Evolutionary conservation across 2,329 filamentous ascomycete species (phyloP).

Genomic region (Fusarium aywerte): DNA sequence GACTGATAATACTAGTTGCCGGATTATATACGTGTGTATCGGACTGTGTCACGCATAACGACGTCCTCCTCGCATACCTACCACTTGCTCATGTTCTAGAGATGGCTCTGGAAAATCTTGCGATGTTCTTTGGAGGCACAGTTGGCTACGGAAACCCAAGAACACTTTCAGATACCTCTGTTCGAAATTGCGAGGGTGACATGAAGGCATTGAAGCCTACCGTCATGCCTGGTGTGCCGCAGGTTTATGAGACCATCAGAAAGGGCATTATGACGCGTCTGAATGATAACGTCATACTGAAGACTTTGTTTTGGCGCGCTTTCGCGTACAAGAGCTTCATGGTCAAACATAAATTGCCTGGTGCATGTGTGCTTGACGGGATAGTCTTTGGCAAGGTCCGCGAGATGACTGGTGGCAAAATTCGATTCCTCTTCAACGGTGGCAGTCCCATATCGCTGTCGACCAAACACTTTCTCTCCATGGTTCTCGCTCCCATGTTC

Average conservation of each 20-base stretch:
- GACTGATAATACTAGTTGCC: slow-evolving; percentile 62
- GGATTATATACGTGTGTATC: slow-evolving; percentile 83
- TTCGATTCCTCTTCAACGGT: slow-evolving; percentile 92
- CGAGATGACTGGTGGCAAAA: slow-evolving; percentile 83
- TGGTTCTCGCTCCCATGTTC: slow-evolving; percentile 94
- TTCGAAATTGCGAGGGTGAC: slow-evolving; percentile 90
- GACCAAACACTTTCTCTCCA: slow-evolving; percentile 88
- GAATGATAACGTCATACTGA: slow-evolving; percentile 73
- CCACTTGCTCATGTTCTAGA: slow-evolving; percentile 96
- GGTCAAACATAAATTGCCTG: slow-evolving; percentile 68
- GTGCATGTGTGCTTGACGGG: slow-evolving; percentile 77
- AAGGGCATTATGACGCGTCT: slow-evolving; percentile 89
- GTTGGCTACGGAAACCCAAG: slow-evolving; percentile 92
- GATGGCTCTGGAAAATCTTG: slow-evolving; percentile 92
- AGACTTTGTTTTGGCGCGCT: slow-evolving; percentile 80
- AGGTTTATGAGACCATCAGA: slow-evolving; percentile 96
- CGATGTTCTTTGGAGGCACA: slow-evolving; percentile 85
- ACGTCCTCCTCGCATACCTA: slow-evolving; percentile 87
- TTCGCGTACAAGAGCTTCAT: slow-evolving; percentile 68
- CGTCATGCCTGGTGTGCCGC: slow-evolving; percentile 90
- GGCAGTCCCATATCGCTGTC: slow-evolving; percentile 90
- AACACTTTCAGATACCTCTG: slow-evolving; percentile 85
- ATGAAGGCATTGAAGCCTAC: slow-evolving; percentile 91
- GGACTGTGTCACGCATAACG: slow-evolving; percentile 77
- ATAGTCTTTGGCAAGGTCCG: slow-evolving; percentile 92